Evolutionary conservation across 495 filamentous ascomycete species (phyloP).

Genomic region (Talaromyces wortmannii): DNA sequence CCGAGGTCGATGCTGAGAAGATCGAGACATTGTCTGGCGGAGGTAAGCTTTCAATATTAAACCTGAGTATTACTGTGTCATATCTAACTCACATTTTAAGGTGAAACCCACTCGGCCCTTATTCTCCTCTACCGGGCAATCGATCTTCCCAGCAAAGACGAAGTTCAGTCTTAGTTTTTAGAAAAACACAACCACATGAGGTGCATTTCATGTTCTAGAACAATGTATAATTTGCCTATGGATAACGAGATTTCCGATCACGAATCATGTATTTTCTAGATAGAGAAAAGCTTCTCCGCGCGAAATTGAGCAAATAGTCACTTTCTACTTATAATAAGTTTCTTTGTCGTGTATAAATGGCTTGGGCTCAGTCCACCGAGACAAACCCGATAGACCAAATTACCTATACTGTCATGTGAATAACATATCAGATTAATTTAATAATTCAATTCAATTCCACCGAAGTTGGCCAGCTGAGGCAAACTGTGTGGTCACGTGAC

Average conservation of each 20-base stretch:
- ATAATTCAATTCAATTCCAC: too few relatives aligned
- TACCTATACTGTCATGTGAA: too few relatives aligned
- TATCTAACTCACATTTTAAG: slow-evolving; percentile 28
- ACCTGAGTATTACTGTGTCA: not conserved
- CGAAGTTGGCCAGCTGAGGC: too few relatives aligned
- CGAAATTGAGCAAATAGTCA: not conserved
- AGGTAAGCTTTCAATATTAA: slow-evolving; percentile 43
- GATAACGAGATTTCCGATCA: not conserved
- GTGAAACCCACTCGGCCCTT: slow-evolving; percentile 88
- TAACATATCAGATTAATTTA: too few relatives aligned
- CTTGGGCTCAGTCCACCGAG: too few relatives aligned
- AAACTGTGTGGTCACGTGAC: too few relatives aligned
- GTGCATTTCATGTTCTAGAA: too few relatives aligned
- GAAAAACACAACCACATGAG: not conserved
- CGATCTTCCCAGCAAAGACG: slow-evolving; percentile 46
- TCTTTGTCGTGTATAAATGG: not conserved
- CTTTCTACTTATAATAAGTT: not conserved
- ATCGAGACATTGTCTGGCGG: slow-evolving; percentile 86
- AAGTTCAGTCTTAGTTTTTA: slow-evolving; percentile 1
- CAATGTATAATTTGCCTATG: not conserved
- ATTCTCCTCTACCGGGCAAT: slow-evolving; percentile 91
- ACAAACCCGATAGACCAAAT: too few relatives aligned
- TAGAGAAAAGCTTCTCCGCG: not conserved
- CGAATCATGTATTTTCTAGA: not conserved
- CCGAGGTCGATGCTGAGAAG: slow-evolving; percentile 85